Evolutionary conservation across 2,329 filamentous ascomycete species (phyloP).

Genomic region (Phialophora chinensis): DNA sequence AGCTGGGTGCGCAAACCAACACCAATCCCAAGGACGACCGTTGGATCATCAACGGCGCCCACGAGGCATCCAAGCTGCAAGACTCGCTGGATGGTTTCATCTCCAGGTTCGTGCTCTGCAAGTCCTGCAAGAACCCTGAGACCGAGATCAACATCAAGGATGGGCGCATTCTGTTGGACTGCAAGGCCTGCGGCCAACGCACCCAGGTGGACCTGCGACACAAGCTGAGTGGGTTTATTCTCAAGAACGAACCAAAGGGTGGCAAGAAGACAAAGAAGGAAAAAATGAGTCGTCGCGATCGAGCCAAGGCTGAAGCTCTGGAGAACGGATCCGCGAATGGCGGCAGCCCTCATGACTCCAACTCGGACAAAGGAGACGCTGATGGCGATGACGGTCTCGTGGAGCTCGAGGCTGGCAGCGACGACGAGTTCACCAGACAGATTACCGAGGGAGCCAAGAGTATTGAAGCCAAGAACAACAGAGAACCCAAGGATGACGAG

Average conservation of each 20-base stretch:
- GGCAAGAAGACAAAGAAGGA: conserved; percentile 93
- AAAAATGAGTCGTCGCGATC: conserved; percentile 79
- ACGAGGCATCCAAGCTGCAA: conserved; percentile 93
- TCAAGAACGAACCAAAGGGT: conserved; percentile 94
- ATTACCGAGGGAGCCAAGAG: conserved; percentile 72
- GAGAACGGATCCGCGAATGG: conserved; percentile 63
- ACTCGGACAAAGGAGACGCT: conserved; percentile 63
- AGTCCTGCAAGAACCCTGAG: conserved; percentile 99
- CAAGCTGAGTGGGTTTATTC: conserved; percentile 95
- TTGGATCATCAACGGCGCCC: conserved; percentile 99
- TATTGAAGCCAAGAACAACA: conserved; percentile 68
- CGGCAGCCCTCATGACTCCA: conserved; percentile 69
- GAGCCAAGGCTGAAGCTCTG: conserved; percentile 70
- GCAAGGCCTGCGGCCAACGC: conserved; percentile 97
- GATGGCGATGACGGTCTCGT: conserved; percentile 70
- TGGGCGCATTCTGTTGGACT: conserved; percentile 88
- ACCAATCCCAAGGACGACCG: conserved; percentile 96
- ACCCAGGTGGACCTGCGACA: conserved; percentile 88
- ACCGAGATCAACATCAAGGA: conserved; percentile 96
- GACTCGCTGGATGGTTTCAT: conserved; percentile 99
- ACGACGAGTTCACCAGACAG: conserved; percentile 86
- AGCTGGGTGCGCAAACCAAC: conserved; percentile 98
- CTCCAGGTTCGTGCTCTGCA: conserved; percentile 97
- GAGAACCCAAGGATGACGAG: conserved; percentile 78
- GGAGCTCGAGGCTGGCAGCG: conserved; percentile 75